Evolutionary conservation across 257 asterid species (phyloP).

Genomic region (Primulina eburnea): DNA sequence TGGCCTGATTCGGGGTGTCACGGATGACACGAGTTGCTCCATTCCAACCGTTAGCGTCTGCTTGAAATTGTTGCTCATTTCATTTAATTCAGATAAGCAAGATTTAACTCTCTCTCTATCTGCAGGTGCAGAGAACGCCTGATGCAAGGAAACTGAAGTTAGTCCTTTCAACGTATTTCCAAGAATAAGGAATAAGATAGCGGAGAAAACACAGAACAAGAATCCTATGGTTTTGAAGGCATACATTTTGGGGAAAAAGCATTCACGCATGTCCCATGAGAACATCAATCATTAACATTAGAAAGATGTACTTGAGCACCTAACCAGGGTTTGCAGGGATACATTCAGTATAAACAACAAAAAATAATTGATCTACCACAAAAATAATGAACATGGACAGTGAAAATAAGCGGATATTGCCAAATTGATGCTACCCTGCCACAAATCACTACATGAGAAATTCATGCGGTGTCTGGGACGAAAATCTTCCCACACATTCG

Average conservation of each 20-base stretch:
- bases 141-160: constrained; percentile 24
- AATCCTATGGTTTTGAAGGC: constrained; percentile 5
- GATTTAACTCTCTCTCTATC: constrained; percentile 84
- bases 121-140: constrained; percentile 79
- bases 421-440: background rate
- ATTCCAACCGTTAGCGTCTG: constrained; percentile 60
- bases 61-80: constrained; percentile 79
- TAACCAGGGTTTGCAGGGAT: background rate
- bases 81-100: constrained; percentile 83
- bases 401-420: constrained; percentile 11
- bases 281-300: background rate
- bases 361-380: background rate
- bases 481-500: background rate
- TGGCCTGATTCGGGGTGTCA: constrained; percentile 83
- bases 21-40: constrained; percentile 79
- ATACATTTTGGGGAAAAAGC: background rate
- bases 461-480: background rate
- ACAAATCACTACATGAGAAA: background rate
- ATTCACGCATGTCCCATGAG: background rate
- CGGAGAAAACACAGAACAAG: constrained; percentile 7
- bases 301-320: background rate
- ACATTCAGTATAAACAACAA: background rate
- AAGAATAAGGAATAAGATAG: constrained; percentile 15
- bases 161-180: background rate
- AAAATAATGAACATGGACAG: background rate